phyloP scores from a whole-genome alignment of 257 asterid genomes.

The Hygrophila difformis region DNA sequence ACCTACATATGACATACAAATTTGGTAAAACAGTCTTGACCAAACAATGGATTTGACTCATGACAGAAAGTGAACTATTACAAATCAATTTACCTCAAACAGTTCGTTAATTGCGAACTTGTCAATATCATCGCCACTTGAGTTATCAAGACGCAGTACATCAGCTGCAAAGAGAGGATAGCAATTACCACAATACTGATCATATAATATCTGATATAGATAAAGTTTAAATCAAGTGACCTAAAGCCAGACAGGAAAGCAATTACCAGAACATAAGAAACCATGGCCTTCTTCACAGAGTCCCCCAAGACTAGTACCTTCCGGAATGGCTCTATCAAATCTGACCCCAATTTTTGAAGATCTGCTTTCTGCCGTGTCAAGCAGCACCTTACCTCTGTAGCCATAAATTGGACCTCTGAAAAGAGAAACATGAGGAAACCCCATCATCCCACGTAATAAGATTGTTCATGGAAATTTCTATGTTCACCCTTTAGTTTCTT shows the following conservation, averaged over 20 bases:
- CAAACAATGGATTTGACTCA: no score
- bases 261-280: conserved; percentile 76
- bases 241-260: conserved; percentile 9
- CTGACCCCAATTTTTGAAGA: conserved; percentile 83
- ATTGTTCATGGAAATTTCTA: no score
- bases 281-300: conserved; percentile 84
- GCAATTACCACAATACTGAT: conserved; percentile 3
- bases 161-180: conserved; percentile 50
- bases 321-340: conserved; percentile 69
- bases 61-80: no score
- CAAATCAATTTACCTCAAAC: conserved; percentile 77
- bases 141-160: conserved; percentile 56
- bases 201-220: not conserved
- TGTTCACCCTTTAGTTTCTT: no score
- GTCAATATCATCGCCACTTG: conserved; percentile 46
- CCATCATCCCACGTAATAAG: no score
- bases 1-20: no score
- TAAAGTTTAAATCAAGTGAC: not conserved
- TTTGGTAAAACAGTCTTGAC: no score
- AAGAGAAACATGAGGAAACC: no score
- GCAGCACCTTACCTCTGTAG: conserved; percentile 70
- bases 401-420: conserved; percentile 68
- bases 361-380: conserved; percentile 68
- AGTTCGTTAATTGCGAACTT: conserved; percentile 65
- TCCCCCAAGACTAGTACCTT: conserved; percentile 91